Evolutionary conservation across 345 rosid species (phyloP).

Genomic region (Eucalyptus erythrocorys): DNA sequence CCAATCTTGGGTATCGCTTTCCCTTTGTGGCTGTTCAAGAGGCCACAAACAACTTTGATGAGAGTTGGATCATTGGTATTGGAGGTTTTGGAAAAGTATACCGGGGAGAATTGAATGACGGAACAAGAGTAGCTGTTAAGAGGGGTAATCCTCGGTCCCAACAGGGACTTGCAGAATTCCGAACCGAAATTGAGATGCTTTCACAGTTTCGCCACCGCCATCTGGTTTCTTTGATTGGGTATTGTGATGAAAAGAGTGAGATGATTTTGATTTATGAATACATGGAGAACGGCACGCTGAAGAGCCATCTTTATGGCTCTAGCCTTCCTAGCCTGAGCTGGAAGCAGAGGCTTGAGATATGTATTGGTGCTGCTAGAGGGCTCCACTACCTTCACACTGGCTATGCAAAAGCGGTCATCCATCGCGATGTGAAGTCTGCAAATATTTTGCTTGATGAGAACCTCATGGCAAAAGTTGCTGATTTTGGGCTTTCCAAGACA

Average conservation of each 20-base stretch:
- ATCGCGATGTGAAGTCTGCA: constrained; percentile 72
- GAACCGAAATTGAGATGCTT: constrained; percentile 69
- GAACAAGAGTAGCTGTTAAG: constrained; percentile 62
- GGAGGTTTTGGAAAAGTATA: constrained; percentile 85
- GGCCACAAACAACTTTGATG: constrained; percentile 68
- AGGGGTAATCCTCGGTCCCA: constrained; percentile 68
- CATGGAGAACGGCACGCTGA: constrained; percentile 72
- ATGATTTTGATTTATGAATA: constrained; percentile 74
- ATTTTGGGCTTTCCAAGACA: constrained; percentile 83
- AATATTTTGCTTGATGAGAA: constrained; percentile 64
- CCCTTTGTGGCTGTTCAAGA: constrained; percentile 47
- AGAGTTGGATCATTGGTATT: constrained; percentile 51
- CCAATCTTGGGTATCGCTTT: constrained; percentile 37
- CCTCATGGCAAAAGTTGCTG: constrained; percentile 72
- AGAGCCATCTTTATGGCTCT: constrained; percentile 58
- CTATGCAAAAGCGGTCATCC: constrained; percentile 62
- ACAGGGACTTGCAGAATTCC: constrained; percentile 74
- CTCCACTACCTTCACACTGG: constrained; percentile 69
- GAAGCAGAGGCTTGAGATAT: constrained; percentile 60
- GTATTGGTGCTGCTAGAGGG: constrained; percentile 65
- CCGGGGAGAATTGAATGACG: constrained; percentile 47
- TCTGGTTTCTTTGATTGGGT: constrained; percentile 80
- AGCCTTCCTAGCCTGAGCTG: constrained; percentile 47
- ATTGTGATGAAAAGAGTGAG: constrained; percentile 64
- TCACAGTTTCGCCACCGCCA: constrained; percentile 77